A percentile compares a stretch with the other conserved stretches of the same genome.
phyloP scores from a whole-genome alignment of 345 rosid genomes.

The Brassica rapa region DNA sequence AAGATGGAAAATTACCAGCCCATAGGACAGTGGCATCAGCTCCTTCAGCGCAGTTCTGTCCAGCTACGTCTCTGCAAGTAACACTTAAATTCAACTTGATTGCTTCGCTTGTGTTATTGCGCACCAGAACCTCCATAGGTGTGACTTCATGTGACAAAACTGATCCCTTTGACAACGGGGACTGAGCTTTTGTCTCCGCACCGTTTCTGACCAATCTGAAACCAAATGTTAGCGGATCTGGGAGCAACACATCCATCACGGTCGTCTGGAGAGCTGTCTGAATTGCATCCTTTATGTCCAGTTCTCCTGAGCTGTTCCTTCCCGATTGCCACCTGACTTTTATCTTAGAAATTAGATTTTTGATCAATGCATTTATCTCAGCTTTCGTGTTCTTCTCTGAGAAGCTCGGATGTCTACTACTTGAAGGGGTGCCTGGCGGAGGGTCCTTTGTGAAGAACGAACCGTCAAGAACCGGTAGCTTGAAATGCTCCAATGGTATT shows the following conservation, averaged over 20 bases:
- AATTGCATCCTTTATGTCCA: conserved; percentile 87
- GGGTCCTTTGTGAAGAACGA: conserved; percentile 75
- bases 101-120: conserved; percentile 85
- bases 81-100: conserved; percentile 80
- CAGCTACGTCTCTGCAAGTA: conserved; percentile 92
- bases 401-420: conserved; percentile 58
- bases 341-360: conserved; percentile 82
- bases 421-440: conserved; percentile 47
- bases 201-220: conserved; percentile 67
- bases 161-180: conserved; percentile 47
- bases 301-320: conserved; percentile 88
- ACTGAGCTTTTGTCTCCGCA: conserved; percentile 25
- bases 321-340: conserved; percentile 97
- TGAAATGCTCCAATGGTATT: conserved; percentile 95
- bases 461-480: conserved; percentile 88
- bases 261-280: conserved; percentile 88
- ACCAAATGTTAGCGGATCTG: conserved; percentile 95
- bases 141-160: conserved; percentile 80
- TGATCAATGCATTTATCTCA: conserved; percentile 82
- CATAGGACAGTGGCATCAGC: conserved; percentile 82
- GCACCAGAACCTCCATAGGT: conserved; percentile 84
- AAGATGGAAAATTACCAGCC: conserved; percentile 62
- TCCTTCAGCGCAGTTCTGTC: conserved; percentile 89
- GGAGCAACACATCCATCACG: conserved; percentile 91
- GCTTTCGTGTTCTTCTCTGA: conserved; percentile 88